Base-by-base conservation (phyloP, 768 basidiomycete genomes). In the Boletus sp. region DNA sequence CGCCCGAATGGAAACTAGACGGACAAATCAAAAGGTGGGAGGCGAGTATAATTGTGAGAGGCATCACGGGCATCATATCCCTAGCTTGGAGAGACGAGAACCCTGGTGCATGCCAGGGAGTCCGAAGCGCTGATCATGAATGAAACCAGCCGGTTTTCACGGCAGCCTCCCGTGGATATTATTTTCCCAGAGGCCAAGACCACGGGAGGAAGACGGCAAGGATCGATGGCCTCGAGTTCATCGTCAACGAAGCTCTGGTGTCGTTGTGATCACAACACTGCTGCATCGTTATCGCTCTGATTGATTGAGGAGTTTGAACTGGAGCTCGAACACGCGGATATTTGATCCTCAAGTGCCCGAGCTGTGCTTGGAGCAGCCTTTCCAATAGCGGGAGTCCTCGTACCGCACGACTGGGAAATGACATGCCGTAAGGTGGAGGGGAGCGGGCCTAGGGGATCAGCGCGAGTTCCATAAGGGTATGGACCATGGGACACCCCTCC, bases 61-160 rank as follows among this genome's bases (percentile, higher is more conserved):
- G 19, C 39, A 44, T 23, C 39, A 41, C 50, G 57, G 62, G 38
- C 29, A 64, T 61, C n/a, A 49, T 25, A 41, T 40, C 3, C 3
- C 50, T 43, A 19, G 40, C 25, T 25, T 5, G 48, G 43, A 37
- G 37, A 58, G 56, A 67, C 53, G 38, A 58, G 53, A 58, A 51
- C 41, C 45, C n/a, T n/a, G n/a, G 25, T 7, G 35, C 47, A 33
- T 33, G 19, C 45, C 45, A 33, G 4, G 4, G 21, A 17, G 15
- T 39, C 30, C 38, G 21, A 49, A 53, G 45, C 64, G 64, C 53
- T 66, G 66, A 68, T 68, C 66, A 65, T 65, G 60, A 65, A 33
- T 13, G 55, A 37, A 5, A 46, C 56, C 4, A 5, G 32, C 35
- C 41, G 48, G 34, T 32, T 47, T 44, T 19, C 38, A 29, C 25